Conservation (phyloP, 148 eudicot species). For the Talinum fruticosum region DNA sequence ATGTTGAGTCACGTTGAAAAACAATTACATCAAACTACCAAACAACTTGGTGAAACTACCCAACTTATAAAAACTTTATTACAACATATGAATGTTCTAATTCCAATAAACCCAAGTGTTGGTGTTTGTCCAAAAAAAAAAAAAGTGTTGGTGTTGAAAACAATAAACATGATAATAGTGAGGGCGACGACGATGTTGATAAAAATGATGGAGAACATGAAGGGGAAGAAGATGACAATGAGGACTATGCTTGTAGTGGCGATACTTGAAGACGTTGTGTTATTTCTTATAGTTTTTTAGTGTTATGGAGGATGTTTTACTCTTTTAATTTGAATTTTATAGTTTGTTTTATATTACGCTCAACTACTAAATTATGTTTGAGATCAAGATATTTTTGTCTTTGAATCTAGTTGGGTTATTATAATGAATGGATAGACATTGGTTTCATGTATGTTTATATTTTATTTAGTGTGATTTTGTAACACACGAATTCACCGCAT, state of each 20-base stretch:
- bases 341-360: no score
- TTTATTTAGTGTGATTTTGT: no score
- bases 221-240: neutral
- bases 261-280: neutral
- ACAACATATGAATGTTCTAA: neutral
- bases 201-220: neutral
- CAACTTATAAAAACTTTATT: neutral
- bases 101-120: neutral
- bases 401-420: no score
- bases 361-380: no score
- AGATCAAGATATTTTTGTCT: no score
- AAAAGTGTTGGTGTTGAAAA: neutral
- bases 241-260: neutral
- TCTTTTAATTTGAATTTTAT: no score
- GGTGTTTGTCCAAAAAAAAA: no score
- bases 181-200: neutral
- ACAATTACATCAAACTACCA: neutral
- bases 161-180: neutral
- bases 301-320: neutral
- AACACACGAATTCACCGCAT: no score
- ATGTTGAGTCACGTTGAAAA: neutral
- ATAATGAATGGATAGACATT: no score
- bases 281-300: neutral
- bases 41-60: neutral
- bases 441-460: no score